Base-by-base conservation (phyloP, 1,284 basidiomycete genomes). In the Trametes hirsuta region DNA sequence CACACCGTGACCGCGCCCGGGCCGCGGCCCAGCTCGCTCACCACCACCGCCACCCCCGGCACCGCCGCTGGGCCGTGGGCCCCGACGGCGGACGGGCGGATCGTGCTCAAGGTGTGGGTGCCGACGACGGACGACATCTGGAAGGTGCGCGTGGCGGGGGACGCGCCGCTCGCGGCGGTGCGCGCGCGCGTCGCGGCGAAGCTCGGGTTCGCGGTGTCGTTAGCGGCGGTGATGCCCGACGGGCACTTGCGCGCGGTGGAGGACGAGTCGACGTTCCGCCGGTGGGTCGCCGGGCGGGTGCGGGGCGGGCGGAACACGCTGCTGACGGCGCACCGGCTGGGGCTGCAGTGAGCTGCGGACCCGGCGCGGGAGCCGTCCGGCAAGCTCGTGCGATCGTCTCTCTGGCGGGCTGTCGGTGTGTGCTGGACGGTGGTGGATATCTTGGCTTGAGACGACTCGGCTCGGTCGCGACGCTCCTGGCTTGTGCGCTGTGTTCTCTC, bases 41-140 rank as follows among this genome's bases (percentile, higher is more conserved):
- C 37, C 48, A 25, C 37, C 15, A 14, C 40, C 45, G 49, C 64
- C 44, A 42, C 39, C 25, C 36, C 37, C 40, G 53, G 62, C 49
- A 39, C 39, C 18, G 53, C 11, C 2, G 35, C 42, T 39, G 12
- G 67, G 21, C 52, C 57, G 55, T 79, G 77, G 76, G 69, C 68
- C 39, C 69, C 76, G 8, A 30, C 30, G 34, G 67, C 67, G 41
- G 64, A 73, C 34, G 76, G 74, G 6, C 68, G 64, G 65, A 78
- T 79, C 50, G 46, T 76, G 53, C 67, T 79, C 70, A 79, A 79
- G 65, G 74, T 79, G n/a, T 72, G 74, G 50, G 75, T 78, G 12
- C 76, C 77, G 18, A 70, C 71, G 39, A 76, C 71, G 35, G 73
- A 75, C 63, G 78, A 79, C 60, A 70, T 77, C 58, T 79, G 77